Evolutionary conservation across 441 rosid species (phyloP).

Genomic region (Populus tomentosa): DNA sequence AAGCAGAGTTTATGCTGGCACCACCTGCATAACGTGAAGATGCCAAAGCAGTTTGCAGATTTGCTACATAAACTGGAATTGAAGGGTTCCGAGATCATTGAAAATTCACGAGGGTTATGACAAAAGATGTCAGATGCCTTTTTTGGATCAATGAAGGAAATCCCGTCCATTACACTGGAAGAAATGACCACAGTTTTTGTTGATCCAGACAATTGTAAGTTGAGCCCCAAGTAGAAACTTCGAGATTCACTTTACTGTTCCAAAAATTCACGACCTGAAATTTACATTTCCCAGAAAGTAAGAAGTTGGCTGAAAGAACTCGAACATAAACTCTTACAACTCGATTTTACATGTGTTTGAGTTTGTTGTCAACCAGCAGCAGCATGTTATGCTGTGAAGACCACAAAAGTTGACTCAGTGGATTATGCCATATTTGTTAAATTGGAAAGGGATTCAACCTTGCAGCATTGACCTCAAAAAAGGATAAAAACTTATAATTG

Average conservation of each 20-base stretch:
- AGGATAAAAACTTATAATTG: neutral
- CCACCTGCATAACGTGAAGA: constrained; percentile 40
- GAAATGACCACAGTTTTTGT: too few relatives aligned
- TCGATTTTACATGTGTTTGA: neutral
- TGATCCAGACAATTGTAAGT: constrained; percentile 8
- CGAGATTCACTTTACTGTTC: constrained; percentile 41
- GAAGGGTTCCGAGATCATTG: too few relatives aligned
- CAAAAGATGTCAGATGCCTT: too few relatives aligned
- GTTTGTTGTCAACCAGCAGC: neutral
- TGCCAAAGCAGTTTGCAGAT: neutral
- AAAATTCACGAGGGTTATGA: too few relatives aligned
- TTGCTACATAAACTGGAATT: neutral
- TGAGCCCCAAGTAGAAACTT: constrained; percentile 43
- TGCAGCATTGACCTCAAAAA: neutral
- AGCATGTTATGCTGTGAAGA: neutral
- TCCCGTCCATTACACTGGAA: too few relatives aligned
- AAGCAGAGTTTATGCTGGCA: constrained; percentile 35
- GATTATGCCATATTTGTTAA: neutral
- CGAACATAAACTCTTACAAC: neutral
- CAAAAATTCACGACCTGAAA: constrained; percentile 74
- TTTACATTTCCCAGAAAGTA: neutral
- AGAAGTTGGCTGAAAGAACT: constrained; percentile 4
- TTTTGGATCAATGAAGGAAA: too few relatives aligned
- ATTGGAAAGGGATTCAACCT: neutral
- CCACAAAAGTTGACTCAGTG: neutral